Conservation (phyloP, 2,329 filamentous ascomycete species). For the Neofusicoccum sp. region DNA sequence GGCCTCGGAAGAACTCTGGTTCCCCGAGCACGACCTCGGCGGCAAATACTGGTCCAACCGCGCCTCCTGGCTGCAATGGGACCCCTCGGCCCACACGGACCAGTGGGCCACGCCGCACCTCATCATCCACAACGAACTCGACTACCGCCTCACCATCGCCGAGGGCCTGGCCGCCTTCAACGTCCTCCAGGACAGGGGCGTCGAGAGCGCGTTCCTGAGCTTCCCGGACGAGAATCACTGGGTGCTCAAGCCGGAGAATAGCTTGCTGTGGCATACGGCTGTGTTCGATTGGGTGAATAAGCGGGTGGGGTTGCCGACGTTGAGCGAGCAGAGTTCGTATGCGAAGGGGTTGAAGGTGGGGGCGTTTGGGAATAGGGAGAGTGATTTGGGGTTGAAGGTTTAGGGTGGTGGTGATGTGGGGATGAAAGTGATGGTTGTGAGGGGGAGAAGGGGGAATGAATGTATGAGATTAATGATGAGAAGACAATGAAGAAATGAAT, state of each 20-base stretch:
- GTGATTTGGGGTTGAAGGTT: constrained; percentile 12
- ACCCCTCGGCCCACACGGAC: constrained; percentile 54
- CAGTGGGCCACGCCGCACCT: constrained; percentile 87
- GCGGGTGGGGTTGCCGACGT: constrained; percentile 53
- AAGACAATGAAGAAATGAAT: no score
- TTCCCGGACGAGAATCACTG: constrained; percentile 81
- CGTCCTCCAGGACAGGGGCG: constrained; percentile 69
- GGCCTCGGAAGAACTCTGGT: constrained; percentile 52
- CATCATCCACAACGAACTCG: constrained; percentile 85
- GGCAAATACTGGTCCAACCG: constrained; percentile 37
- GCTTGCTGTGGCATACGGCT: constrained; percentile 82
- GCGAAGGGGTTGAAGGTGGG: constrained; percentile 9
- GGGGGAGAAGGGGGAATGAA: no score
- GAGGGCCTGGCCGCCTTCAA: constrained; percentile 87
- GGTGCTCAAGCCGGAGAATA: constrained; percentile 86
- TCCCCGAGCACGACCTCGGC: constrained; percentile 47
- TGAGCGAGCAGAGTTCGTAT: constrained; percentile 28
- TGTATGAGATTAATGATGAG: no score
- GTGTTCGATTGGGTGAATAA: constrained; percentile 75
- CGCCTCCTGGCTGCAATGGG: constrained; percentile 56
- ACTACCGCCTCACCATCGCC: constrained; percentile 82
- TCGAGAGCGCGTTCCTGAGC: constrained; percentile 74
- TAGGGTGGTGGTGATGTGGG: no score
- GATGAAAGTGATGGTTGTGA: no score
- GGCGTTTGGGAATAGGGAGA: constrained; percentile 8